Base-by-base conservation (phyloP, 306 rosid genomes). In the Echinosophora koreensis region DNA sequence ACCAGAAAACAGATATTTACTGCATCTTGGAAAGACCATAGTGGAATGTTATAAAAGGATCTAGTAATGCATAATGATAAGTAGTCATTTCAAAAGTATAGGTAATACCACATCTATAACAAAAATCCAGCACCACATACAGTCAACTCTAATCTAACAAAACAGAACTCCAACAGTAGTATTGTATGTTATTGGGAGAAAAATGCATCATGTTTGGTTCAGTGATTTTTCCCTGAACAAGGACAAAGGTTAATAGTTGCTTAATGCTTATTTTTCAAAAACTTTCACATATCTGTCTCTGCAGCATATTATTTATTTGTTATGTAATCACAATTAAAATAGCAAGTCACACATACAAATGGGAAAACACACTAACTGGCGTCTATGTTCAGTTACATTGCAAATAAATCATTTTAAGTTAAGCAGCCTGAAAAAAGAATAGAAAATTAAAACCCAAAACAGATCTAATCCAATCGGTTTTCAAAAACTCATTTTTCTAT, bases 71-170 rank as follows among this genome's bases (percentile, higher is more conserved):
- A 70, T 9, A 22, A 3, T 34, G 70, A 27, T 39, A 47, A 74
- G 18, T 73, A 17, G 14, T 11, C 59, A 73, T 65, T 65, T 65
- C 34, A 37, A 64, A 64, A 64, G 50, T 49, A 64, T 39, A 44
- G 61, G 42, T 44, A 44, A 30, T 8, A 6, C 39, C 34, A 56
- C 49, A 37, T 22, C 16, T 49, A 49, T 13, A 0, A 17, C 41
- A 63, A 37, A 15, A 11, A 4, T 46, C 37, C 1, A 58, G 35
- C 49, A 32, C 49, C 0, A 1, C 18, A 73, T 49, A 4, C 5
- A 30, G 15, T 49, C 70, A 50, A 49, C 10, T 34, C 37, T 54
- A 39, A 38, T 5, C 56, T 41, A 22, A 54, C 46, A 1, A 51
- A n/a, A 28, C 34, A 64, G 62, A 64, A 50, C 30, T 14, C 41